These are phyloP conservation scores for Magnolia sinica DNA, from an alignment of 164 flowering plant species.

Conservation along the genomic window DNA sequence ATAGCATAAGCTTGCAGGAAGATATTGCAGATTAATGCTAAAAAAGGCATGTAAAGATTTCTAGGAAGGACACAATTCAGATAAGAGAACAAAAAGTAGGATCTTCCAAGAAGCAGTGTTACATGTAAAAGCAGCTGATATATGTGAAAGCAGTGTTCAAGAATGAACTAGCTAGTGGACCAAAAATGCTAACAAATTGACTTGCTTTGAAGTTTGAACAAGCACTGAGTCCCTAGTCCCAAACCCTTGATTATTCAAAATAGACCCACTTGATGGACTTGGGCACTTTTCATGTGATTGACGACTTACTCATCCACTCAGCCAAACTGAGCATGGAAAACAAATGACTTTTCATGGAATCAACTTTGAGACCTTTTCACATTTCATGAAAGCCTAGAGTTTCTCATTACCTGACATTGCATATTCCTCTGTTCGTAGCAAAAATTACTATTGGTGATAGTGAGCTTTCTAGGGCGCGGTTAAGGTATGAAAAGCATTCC, in stretches of 20 bases:
- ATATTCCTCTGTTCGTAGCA: slow-evolving; percentile 94
- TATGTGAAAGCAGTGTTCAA: too few relatives aligned
- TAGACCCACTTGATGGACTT: too few relatives aligned
- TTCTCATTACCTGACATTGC: slow-evolving; percentile 69
- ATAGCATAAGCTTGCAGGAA: not conserved
- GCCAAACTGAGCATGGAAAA: not conserved
- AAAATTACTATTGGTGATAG: slow-evolving; percentile 89
- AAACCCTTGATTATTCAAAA: too few relatives aligned
- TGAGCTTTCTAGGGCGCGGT: slow-evolving; percentile 93
- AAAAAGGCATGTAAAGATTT: not conserved
- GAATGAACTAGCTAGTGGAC: too few relatives aligned
- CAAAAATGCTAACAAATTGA: too few relatives aligned
- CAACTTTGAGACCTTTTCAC: not conserved
- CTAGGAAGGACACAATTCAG: too few relatives aligned
- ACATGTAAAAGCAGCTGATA: too few relatives aligned
- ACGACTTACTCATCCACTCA: not conserved
- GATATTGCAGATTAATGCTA: not conserved
- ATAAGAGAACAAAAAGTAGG: too few relatives aligned
- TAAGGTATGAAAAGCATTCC: slow-evolving; percentile 93
- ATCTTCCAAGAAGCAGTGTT: too few relatives aligned
- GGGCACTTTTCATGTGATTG: too few relatives aligned
- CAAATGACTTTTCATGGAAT: not conserved
- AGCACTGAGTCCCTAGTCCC: too few relatives aligned
- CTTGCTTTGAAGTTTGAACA: too few relatives aligned
- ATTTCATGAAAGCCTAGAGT: not conserved